Conservation (phyloP, 352 stramenopile species). For the Saprolegnia parasitica region DNA sequence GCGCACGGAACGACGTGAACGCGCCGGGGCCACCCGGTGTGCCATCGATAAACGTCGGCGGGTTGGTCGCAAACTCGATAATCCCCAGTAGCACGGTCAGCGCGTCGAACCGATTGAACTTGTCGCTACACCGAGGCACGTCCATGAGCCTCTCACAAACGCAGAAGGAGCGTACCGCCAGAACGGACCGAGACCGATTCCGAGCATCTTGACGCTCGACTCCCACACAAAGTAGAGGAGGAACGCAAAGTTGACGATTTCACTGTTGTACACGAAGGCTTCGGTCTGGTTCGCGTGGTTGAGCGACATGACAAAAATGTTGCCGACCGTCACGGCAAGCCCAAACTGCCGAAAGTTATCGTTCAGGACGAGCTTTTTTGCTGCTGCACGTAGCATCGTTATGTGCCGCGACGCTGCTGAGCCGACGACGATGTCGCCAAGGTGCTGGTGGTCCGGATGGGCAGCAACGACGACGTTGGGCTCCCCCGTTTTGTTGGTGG, state of each 20-base stretch:
- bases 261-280: conserved; percentile 54
- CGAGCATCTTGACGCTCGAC: conserved; percentile 81
- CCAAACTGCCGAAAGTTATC: conserved; percentile 53
- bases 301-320: conserved; percentile 71
- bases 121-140: conserved; percentile 42
- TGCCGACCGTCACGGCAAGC: conserved; percentile 75
- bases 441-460: background rate
- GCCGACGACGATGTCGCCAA: conserved; percentile 15
- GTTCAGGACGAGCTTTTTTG: conserved; percentile 49
- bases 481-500: background rate
- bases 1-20: conserved; percentile 86
- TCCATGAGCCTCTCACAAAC: background rate
- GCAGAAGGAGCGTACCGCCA: conserved; percentile 43
- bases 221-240: conserved; percentile 70
- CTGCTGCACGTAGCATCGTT: background rate
- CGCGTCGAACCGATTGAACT: conserved; percentile 82
- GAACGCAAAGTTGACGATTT: conserved; percentile 77
- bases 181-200: conserved; percentile 53
- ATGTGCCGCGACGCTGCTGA: conserved; percentile 2
- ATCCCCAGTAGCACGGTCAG: conserved; percentile 80
- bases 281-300: conserved; percentile 66
- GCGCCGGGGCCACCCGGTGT: conserved; percentile 58
- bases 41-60: conserved; percentile 60
- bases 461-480: background rate
- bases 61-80: conserved; percentile 58